Conservation (phyloP, 179 eudicot species). For the Drosera spatulata region DNA sequence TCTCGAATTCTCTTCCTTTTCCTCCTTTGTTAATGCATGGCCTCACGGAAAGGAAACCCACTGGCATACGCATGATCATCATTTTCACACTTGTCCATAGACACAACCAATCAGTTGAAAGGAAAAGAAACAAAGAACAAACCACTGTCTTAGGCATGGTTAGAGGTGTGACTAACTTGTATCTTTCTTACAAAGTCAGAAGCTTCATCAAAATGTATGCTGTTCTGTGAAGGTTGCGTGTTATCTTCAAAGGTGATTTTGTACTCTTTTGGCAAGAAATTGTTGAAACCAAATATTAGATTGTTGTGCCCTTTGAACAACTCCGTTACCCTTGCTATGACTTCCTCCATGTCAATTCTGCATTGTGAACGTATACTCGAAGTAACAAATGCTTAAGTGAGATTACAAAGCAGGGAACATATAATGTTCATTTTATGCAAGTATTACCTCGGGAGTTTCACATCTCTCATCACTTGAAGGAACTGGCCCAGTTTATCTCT, state of each 20-base stretch:
- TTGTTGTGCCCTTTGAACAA: conserved; percentile 88
- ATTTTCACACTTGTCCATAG: conserved; percentile 65
- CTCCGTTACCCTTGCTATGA: conserved; percentile 85
- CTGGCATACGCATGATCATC: conserved; percentile 91
- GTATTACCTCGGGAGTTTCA: too few species aligned
- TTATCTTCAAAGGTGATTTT: conserved; percentile 79
- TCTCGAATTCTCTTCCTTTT: too few species aligned
- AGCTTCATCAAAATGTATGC: conserved; percentile 92
- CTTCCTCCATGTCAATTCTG: conserved; percentile 93
- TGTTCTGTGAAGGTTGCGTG: conserved; percentile 64
- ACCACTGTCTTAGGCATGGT: not conserved
- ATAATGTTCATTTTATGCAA: too few species aligned
- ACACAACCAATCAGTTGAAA: conserved; percentile 5
- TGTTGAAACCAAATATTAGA: conserved; percentile 82
- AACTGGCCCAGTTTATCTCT: too few species aligned
- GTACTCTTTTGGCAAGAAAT: conserved; percentile 93
- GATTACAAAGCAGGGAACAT: too few species aligned
- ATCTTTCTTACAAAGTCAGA: conserved; percentile 91
- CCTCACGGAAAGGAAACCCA: too few species aligned
- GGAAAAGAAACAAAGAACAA: not conserved
- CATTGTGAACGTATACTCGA: conserved; percentile 25
- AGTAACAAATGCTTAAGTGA: conserved; percentile 31
- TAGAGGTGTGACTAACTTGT: conserved; percentile 39
- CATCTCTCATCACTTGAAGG: too few species aligned
- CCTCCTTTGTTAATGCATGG: too few species aligned